Evolutionary conservation across 345 rosid species (phyloP).

Genomic region (Litchi chinensis): DNA sequence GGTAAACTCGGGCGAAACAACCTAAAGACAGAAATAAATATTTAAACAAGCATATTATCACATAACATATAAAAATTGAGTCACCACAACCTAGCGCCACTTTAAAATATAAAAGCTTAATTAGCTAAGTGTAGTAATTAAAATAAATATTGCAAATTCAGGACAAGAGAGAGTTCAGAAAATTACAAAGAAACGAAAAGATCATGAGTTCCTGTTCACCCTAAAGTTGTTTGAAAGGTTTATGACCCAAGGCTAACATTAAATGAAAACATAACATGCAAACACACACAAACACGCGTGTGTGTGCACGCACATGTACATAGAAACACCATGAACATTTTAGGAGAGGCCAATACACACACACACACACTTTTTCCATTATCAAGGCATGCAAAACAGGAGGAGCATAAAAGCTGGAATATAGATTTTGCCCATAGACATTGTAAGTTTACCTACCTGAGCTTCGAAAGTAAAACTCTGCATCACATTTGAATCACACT

Average conservation of each 20-base stretch:
- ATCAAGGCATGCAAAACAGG: neutral
- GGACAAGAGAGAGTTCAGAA: slow-evolving; percentile 6
- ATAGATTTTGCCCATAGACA: neutral
- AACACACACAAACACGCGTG: neutral
- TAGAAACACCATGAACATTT: neutral
- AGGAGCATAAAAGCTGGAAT: slow-evolving; percentile 4
- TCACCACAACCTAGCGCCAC: neutral
- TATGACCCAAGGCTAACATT: neutral
- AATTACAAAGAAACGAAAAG: neutral
- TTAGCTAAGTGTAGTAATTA: slow-evolving; percentile 6
- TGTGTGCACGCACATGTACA: neutral
- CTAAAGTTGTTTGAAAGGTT: neutral
- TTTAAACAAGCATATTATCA: slow-evolving; percentile 10
- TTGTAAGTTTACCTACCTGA: slow-evolving; percentile 54
- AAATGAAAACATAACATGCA: neutral
- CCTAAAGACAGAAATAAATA: slow-evolving; percentile 46
- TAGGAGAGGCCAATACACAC: neutral
- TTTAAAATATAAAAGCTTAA: neutral
- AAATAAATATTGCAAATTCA: slow-evolving; percentile 1
- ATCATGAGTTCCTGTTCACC: too few species aligned
- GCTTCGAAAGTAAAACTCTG: slow-evolving; percentile 90
- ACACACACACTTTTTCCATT: too few species aligned
- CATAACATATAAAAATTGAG: slow-evolving; percentile 1
- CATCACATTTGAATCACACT: slow-evolving; percentile 43
- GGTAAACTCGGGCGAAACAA: slow-evolving; percentile 92